Evolutionary conservation across 2,329 filamentous ascomycete genomes (phyloP), one percentile per base, ranked within the genome.

Genomic region (Trichoderma afroharzianum): DNA sequence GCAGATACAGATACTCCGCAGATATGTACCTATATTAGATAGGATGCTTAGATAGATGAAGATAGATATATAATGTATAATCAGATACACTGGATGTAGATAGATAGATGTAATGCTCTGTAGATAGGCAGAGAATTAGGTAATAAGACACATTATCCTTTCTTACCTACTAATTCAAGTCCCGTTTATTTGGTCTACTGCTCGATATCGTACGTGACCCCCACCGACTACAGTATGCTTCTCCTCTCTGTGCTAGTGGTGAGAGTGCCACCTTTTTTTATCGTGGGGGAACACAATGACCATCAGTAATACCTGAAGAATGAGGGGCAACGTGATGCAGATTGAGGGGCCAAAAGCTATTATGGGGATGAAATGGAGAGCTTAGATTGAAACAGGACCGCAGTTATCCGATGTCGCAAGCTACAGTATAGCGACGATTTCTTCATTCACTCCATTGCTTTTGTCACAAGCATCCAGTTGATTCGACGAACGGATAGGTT

Each of bases 311-410:
- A 28, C 7, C 58, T 24, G 64, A 43, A 47, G 33, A 68, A 68
- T 68, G 66, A 68, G 66, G 66, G 66, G 66, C 66, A 68, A 26
- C n/a, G 21, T 68, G 66, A 39, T 67, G 43, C 4, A 21, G 43
- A 50, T 50, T 50, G 63, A 67, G 63, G 63, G 63, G 63, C 63
- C 63, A 15, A 18, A 55, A 33, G 32, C 47, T 39, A 39, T n/a
- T 24, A 53, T 24, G 47, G 32, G 9, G 61, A 32, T 18, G 24
- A 26, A 26, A 43, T 43, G 39, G 21, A 36, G 43, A 66, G 21
- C 21, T 39, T 36, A 12, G 47, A 15, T 66, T 33, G 21, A 47
- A 11, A 11, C 30, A n/a, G 14, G 15, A 55, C 30, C 63, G 36
- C n/a, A 47, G 26, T 24, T 30, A 68, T 70, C 50, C 39, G 68